Conservation (phyloP, 2,329 filamentous ascomycete species). For the Ceratocystis eucalypticola region DNA sequence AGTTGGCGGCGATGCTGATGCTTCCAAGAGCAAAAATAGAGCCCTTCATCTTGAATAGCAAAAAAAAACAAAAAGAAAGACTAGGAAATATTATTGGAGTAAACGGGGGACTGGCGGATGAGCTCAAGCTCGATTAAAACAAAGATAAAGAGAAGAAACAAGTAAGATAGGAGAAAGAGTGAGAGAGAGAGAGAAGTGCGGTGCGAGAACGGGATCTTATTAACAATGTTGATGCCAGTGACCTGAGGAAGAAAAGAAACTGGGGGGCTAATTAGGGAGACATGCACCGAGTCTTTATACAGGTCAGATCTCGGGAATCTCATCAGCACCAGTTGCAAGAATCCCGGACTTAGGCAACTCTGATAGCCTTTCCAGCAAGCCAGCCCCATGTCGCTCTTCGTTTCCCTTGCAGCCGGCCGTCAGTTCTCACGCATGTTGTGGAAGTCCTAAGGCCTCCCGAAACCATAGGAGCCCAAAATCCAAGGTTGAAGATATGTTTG, state of each 20-base stretch:
- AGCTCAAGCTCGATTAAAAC: not conserved
- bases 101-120: not conserved
- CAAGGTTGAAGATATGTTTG: not conserved
- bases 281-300: slow-evolving; percentile 15
- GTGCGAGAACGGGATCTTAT: slow-evolving; percentile 14
- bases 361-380: not conserved
- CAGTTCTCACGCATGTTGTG: not conserved
- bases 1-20: slow-evolving; percentile 13
- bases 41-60: slow-evolving; percentile 18
- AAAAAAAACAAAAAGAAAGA: slow-evolving; percentile 1
- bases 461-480: not conserved
- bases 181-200: slow-evolving; percentile 16
- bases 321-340: not conserved
- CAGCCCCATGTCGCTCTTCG: not conserved
- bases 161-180: not conserved
- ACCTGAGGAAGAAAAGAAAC: slow-evolving; percentile 15
- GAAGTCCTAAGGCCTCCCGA: not conserved
- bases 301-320: not conserved
- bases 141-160: slow-evolving; percentile 2
- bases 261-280: slow-evolving; percentile 3
- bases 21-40: slow-evolving; percentile 11
- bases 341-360: not conserved
- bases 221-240: slow-evolving; percentile 10
- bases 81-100: not conserved
- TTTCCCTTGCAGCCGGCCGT: slow-evolving; percentile 9